Conservation (phyloP, 2,329 filamentous ascomycete genomes). For the Tolypocladium endophyticum region DNA sequence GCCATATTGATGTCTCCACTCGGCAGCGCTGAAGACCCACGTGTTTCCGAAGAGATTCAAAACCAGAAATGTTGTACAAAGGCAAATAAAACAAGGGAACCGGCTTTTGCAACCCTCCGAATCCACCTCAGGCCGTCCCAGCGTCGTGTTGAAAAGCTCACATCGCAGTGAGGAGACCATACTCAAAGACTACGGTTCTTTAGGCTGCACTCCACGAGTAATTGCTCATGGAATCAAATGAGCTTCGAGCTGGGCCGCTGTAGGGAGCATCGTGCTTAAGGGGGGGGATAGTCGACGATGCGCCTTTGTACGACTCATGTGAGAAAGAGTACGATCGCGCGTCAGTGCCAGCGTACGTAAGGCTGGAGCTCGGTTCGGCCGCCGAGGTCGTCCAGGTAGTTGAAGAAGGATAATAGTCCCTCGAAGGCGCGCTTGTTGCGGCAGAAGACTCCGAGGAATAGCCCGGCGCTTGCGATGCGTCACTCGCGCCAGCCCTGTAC, state of each 20-base stretch:
- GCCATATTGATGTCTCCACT: neutral
- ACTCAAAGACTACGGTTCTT: neutral
- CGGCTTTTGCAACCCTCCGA: neutral
- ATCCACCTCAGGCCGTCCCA: neutral
- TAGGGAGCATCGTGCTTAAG: conserved; percentile 28
- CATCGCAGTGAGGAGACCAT: neutral
- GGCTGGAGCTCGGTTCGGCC: conserved; percentile 31
- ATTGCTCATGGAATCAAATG: conserved; percentile 40
- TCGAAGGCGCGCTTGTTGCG: conserved; percentile 16
- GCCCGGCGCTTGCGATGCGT: conserved; percentile 17
- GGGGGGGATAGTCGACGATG: conserved; percentile 13
- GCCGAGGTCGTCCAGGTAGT: conserved; percentile 42
- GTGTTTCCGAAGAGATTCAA: neutral
- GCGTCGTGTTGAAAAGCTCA: neutral
- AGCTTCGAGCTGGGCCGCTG: conserved; percentile 26
- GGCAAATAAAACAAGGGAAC: neutral
- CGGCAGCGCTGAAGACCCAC: neutral
- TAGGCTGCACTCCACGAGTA: conserved; percentile 48
- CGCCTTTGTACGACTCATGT: conserved; percentile 34
- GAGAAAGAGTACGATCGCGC: conserved; percentile 38
- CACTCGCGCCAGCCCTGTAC: conserved; percentile 19
- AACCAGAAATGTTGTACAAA: neutral
- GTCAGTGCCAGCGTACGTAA: conserved; percentile 35
- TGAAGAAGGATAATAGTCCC: conserved; percentile 44
- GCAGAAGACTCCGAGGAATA: conserved; percentile 20